phyloP scores from a whole-genome alignment of 108 stramenopile species.

The Aurantiochytrium sp. region DNA sequence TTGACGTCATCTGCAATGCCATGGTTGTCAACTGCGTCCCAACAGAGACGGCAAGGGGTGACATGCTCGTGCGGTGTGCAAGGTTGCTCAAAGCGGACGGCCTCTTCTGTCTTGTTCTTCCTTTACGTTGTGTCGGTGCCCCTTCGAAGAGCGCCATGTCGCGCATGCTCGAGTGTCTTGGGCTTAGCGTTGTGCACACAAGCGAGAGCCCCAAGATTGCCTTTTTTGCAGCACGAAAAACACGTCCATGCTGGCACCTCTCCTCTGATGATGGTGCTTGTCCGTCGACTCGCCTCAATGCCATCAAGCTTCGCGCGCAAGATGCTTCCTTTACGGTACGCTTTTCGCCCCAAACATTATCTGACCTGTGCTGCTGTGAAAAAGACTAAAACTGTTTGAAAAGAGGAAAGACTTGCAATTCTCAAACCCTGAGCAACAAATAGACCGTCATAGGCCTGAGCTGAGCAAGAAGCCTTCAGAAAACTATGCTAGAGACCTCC shows the following conservation, averaged over 20 bases:
- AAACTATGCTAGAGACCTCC: no score
- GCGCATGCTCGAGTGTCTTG: not conserved
- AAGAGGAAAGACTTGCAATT: no score
- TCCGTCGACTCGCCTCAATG: not conserved
- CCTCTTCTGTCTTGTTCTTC: not conserved
- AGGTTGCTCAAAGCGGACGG: not conserved
- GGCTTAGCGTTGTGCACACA: not conserved
- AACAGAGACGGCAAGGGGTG: conserved; percentile 62
- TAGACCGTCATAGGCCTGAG: no score
- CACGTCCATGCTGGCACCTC: not conserved
- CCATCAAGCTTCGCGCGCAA: not conserved
- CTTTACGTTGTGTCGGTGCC: not conserved
- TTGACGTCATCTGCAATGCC: conserved; percentile 71
- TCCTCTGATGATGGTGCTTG: not conserved
- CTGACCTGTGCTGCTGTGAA: not conserved
- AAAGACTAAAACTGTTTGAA: not conserved
- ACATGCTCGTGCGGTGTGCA: conserved; percentile 53
- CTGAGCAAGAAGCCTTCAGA: no score
- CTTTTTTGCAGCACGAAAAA: not conserved
- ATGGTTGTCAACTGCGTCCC: conserved; percentile 91
- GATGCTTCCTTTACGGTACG: not conserved
- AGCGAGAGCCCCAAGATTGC: not conserved
- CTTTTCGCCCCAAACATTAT: not conserved
- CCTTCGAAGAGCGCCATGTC: not conserved
- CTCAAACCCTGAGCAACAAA: no score